Base-by-base conservation (phyloP, 768 basidiomycete genomes). In the Suillus clintonianus region DNA sequence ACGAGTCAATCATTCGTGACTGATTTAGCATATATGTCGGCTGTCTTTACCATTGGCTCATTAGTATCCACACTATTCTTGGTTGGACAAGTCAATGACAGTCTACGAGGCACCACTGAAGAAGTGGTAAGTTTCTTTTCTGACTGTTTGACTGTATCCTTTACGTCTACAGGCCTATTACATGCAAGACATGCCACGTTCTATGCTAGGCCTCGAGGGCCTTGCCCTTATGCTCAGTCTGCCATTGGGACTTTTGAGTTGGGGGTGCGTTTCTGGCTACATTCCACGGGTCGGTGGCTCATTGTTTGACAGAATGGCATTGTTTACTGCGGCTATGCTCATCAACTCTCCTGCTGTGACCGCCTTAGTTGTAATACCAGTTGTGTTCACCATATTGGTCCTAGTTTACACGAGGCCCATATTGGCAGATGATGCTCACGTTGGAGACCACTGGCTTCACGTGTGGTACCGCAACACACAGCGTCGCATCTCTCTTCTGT, bases 21-120 rank as follows among this genome's bases (percentile, higher is more conserved):
- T 22, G 14, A 74, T 66, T 67, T 75, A 22, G 74, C 75, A 59
- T 81, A 80, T 55, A 62, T 78, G 8, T 82, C 82, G 1, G 74
- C 75, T 7, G 54, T 80, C 9, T 68, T 73, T n/a, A 76, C 71
- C 56, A 62, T 82, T 41, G 75, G 74, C 3, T 74, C 74, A 39
- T 73, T 79, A 55, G 61, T 82, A 41, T 67, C 79, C 13, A 75
- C 74, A 10, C 65, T 79, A 10, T 59, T 79, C n/a, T 74, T 83
- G 0, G 66, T 72, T 22, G 75, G 78, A 30, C 78, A 80, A 48
- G 76, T 79, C 62, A 74, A 76, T 24, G 67, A 68, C 0, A 72
- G 67, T 47, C 61, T 66, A 9, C 65, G 69, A 10, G 67, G 65
- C 2, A 64, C 69, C 8, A 68, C 68, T 2, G 47, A 59, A 0